Percentiles rank a stretch among this genome's conserved stretches.
Conservation (phyloP, 805 yeast genomes). For the Starmerella powellii region DNA sequence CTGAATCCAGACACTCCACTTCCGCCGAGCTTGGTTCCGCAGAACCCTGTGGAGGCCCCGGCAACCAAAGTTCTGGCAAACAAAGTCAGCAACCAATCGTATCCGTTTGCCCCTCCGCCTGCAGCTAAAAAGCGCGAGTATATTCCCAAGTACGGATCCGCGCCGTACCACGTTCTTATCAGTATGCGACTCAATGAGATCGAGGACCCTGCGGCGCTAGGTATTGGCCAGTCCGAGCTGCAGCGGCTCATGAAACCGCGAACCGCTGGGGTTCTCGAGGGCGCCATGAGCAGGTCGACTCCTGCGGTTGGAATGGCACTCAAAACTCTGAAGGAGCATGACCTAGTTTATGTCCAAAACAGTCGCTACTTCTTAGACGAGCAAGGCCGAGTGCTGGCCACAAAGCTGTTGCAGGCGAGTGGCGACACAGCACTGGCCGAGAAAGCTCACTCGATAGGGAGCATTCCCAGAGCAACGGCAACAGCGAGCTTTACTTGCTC, state of each 20-base stretch:
- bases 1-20: slow-evolving; percentile 34
- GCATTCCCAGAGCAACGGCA: not conserved
- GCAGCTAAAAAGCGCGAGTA: slow-evolving; percentile 19
- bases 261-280: slow-evolving; percentile 16
- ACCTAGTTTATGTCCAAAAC: slow-evolving; percentile 38
- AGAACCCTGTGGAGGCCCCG: not conserved
- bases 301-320: slow-evolving; percentile 27
- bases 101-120: slow-evolving; percentile 15
- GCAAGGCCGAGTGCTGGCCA: slow-evolving; percentile 54
- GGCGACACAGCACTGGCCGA: slow-evolving; percentile 37
- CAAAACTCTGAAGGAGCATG: slow-evolving; percentile 50
- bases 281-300: slow-evolving; percentile 13
- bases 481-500: not conserved
- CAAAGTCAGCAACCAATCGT: slow-evolving; percentile 6
- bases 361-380: slow-evolving; percentile 49
- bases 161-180: slow-evolving; percentile 20
- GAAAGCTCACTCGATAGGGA: not conserved
- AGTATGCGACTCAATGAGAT: slow-evolving; percentile 19
- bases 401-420: slow-evolving; percentile 40
- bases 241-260: slow-evolving; percentile 25
- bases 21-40: slow-evolving; percentile 32
- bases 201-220: slow-evolving; percentile 31
- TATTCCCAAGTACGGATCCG: slow-evolving; percentile 20
- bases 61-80: slow-evolving; percentile 2
- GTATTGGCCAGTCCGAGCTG: slow-evolving; percentile 53